Percentiles rank a stretch among this genome's conserved stretches.
Conservation (phyloP, 1,284 basidiomycete genomes). For the Takashimella tepidaria region DNA sequence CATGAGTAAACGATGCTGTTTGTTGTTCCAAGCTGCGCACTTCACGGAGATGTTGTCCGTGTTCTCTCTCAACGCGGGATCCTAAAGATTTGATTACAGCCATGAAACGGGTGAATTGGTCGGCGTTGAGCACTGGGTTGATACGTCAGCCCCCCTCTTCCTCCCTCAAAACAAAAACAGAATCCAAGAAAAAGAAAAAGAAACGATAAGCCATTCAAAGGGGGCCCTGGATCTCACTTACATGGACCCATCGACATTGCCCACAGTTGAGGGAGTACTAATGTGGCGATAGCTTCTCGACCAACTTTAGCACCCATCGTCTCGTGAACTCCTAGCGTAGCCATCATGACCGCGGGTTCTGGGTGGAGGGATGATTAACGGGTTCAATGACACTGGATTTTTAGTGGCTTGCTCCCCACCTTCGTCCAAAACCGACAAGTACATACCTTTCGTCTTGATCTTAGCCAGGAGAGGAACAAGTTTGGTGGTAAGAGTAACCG, state of each 20-base stretch:
- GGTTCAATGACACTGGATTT: too few species aligned
- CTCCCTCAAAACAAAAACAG: too few species aligned
- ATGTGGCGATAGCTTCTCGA: slow-evolving; percentile 85
- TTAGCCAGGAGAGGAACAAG: slow-evolving; percentile 88
- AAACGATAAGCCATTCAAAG: too few species aligned
- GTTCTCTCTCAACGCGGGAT: slow-evolving; percentile 45
- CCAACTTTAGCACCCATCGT: slow-evolving; percentile 95
- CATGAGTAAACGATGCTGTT: slow-evolving; percentile 21
- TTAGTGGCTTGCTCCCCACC: too few species aligned
- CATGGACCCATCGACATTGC: slow-evolving; percentile 93
- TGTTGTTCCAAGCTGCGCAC: slow-evolving; percentile 45
- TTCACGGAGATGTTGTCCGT: slow-evolving; percentile 46
- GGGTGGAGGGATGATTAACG: too few species aligned
- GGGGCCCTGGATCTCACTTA: slow-evolving; percentile 48
- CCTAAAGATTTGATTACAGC: slow-evolving; percentile 48
- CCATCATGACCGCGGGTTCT: slow-evolving; percentile 91
- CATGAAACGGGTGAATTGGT: slow-evolving; percentile 91
- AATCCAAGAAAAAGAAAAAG: neutral
- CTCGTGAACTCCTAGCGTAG: slow-evolving; percentile 89
- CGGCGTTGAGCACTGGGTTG: slow-evolving; percentile 68
- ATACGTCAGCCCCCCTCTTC: slow-evolving; percentile 10
- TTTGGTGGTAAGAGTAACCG: slow-evolving; percentile 86
- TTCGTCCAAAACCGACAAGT: neutral
- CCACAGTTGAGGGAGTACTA: slow-evolving; percentile 91
- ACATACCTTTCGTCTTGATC: slow-evolving; percentile 74